phyloP scores from a whole-genome alignment of 345 rosid species.

The Eucalyptus polybractea region DNA sequence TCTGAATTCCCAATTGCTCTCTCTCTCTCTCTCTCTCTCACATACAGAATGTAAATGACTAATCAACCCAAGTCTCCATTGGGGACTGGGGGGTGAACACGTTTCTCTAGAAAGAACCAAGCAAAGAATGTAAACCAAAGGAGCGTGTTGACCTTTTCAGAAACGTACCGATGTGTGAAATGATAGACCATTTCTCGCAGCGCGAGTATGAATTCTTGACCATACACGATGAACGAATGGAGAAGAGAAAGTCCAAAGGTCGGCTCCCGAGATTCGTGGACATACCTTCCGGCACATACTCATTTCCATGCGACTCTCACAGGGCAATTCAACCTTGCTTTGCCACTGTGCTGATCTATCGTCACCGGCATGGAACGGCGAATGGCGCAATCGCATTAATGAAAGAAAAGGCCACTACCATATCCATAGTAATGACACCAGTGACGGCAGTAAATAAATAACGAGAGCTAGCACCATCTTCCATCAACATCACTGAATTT shows the following conservation, averaged over 20 bases:
- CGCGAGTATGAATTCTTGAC: neutral
- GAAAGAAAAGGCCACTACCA: neutral
- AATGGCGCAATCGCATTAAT: neutral
- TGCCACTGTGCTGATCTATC: neutral
- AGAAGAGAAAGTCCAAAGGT: neutral
- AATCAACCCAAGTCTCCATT: neutral
- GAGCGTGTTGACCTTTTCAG: neutral
- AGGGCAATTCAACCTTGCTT: neutral
- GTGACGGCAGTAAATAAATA: neutral
- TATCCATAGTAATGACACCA: neutral
- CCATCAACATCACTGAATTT: neutral
- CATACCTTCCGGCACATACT: neutral
- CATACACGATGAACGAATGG: neutral
- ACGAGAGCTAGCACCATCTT: neutral
- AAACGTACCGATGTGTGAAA: neutral
- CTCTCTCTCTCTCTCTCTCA: neutral
- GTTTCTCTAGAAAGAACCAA: neutral
- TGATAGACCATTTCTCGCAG: neutral
- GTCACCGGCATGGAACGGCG: neutral
- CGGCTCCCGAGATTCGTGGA: neutral
- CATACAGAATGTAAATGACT: neutral
- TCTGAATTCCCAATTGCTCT: neutral
- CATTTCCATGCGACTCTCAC: neutral
- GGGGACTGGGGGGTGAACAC: neutral
- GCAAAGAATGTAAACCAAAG: neutral